Evolutionary conservation across 306 rosid genomes (phyloP).

Genomic region (Cercis canadensis): DNA sequence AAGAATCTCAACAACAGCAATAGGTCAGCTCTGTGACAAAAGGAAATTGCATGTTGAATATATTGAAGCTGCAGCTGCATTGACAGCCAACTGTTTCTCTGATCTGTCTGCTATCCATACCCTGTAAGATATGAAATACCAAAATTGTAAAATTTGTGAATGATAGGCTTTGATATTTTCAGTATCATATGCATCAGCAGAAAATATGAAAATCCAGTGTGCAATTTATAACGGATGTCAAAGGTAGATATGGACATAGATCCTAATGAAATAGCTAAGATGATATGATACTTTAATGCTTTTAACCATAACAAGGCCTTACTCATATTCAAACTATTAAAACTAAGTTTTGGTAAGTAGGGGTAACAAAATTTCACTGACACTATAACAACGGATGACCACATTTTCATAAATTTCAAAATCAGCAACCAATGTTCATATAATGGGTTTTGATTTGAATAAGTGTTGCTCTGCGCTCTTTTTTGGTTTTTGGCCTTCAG

Average conservation of each 20-base stretch:
- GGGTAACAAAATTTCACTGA: too few species aligned
- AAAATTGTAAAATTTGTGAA: neutral
- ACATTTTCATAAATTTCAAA: neutral
- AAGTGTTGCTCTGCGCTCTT: too few species aligned
- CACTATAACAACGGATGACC: neutral
- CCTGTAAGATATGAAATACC: conserved; percentile 45
- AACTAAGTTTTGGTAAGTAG: neutral
- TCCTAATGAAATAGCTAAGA: neutral
- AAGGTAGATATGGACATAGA: neutral
- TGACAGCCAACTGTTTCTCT: conserved; percentile 78
- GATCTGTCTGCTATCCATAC: conserved; percentile 50
- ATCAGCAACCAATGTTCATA: neutral
- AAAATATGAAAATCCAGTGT: conserved; percentile 1
- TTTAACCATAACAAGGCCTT: neutral
- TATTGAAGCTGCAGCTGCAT: conserved; percentile 97
- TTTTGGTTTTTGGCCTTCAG: too few species aligned
- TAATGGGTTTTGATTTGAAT: conserved; percentile 9
- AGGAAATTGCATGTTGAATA: conserved; percentile 91
- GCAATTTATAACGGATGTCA: neutral
- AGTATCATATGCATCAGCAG: neutral
- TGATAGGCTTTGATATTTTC: neutral
- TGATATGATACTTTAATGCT: neutral
- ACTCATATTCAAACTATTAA: neutral
- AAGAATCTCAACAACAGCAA: conserved; percentile 40
- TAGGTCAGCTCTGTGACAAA: conserved; percentile 57